A percentile compares a stretch with the other conserved stretches of the same genome.
Conservation (phyloP, 768 basidiomycete genomes). For the Serendipita sp. region DNA sequence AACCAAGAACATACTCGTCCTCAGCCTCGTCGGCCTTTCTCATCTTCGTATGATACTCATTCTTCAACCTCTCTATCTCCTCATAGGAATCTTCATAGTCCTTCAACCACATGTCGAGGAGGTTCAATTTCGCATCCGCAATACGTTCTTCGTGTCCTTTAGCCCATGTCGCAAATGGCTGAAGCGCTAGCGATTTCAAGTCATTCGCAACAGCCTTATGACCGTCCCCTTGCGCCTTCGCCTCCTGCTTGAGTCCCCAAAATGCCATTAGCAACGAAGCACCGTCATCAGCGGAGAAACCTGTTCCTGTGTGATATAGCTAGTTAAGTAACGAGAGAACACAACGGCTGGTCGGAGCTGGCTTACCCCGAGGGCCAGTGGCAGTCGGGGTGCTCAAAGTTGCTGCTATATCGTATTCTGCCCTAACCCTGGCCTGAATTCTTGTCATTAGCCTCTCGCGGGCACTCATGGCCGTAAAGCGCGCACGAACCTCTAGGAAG, state of each 20-base stretch:
- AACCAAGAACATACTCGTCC: slow-evolving; percentile 56
- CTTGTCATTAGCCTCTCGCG: slow-evolving; percentile 7
- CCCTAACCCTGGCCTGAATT: slow-evolving; percentile 52
- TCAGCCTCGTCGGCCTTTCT: slow-evolving; percentile 81
- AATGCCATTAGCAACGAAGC: slow-evolving; percentile 69
- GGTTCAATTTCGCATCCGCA: slow-evolving; percentile 35
- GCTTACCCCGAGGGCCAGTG: slow-evolving; percentile 34
- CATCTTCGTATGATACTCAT: slow-evolving; percentile 59
- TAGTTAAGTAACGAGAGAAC: slow-evolving; percentile 12
- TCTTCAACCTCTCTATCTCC: slow-evolving; percentile 53
- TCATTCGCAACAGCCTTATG: slow-evolving; percentile 62
- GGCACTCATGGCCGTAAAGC: not conserved
- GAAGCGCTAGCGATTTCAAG: slow-evolving; percentile 55
- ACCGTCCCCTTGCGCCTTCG: slow-evolving; percentile 50
- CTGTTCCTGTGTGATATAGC: slow-evolving; percentile 28
- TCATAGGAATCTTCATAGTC: slow-evolving; percentile 53
- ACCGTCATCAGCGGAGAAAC: slow-evolving; percentile 68
- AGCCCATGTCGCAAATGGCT: slow-evolving; percentile 73
- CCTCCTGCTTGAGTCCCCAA: slow-evolving; percentile 63
- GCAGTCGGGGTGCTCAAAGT: slow-evolving; percentile 37
- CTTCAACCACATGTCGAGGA: slow-evolving; percentile 51
- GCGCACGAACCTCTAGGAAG: slow-evolving; percentile 55
- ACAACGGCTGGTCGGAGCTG: slow-evolving; percentile 4
- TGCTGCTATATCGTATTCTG: slow-evolving; percentile 49
- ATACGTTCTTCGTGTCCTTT: slow-evolving; percentile 58